Evolutionary conservation across 306 rosid genomes (phyloP).

Genomic region (Prunus armeniaca): DNA sequence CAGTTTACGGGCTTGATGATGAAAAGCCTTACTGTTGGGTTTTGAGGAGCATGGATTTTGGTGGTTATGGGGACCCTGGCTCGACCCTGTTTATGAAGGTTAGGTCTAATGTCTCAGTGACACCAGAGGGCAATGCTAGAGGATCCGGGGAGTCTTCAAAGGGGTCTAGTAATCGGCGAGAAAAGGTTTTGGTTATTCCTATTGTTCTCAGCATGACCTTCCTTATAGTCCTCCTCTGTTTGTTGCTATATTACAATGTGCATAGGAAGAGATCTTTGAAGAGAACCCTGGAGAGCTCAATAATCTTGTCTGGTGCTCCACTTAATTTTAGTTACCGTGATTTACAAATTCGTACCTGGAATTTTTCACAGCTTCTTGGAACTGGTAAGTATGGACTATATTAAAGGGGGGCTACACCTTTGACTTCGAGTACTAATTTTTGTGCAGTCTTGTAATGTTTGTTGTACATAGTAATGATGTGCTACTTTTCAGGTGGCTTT

Average conservation of each 20-base stretch:
- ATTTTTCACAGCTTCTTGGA: slow-evolving; percentile 77
- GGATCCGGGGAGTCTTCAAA: slow-evolving; percentile 42
- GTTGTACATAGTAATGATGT: not conserved
- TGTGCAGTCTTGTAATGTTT: not conserved
- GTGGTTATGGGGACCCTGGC: slow-evolving; percentile 86
- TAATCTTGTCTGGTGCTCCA: slow-evolving; percentile 80
- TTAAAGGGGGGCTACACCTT: too few species aligned
- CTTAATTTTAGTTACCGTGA: slow-evolving; percentile 69
- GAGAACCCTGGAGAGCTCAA: slow-evolving; percentile 69
- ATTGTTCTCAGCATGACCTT: slow-evolving; percentile 62
- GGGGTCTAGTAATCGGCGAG: slow-evolving; percentile 41
- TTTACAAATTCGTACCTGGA: slow-evolving; percentile 68
- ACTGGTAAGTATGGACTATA: slow-evolving; percentile 40
- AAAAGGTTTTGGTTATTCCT: slow-evolving; percentile 68
- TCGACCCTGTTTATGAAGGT: slow-evolving; percentile 81
- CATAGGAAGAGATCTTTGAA: slow-evolving; percentile 59
- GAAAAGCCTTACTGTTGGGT: slow-evolving; percentile 89
- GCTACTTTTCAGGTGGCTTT: slow-evolving; percentile 76
- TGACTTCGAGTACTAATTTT: not conserved
- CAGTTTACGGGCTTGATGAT: slow-evolving; percentile 77
- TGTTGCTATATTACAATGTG: slow-evolving; percentile 67
- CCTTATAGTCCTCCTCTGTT: slow-evolving; percentile 62
- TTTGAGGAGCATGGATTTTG: slow-evolving; percentile 71
- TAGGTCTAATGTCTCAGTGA: slow-evolving; percentile 47
- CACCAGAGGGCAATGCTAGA: slow-evolving; percentile 30